A percentile compares a stretch with the other conserved stretches of the same genome.
Conservation (phyloP, 352 stramenopile genomes). For the Pythium guiyangense region DNA sequence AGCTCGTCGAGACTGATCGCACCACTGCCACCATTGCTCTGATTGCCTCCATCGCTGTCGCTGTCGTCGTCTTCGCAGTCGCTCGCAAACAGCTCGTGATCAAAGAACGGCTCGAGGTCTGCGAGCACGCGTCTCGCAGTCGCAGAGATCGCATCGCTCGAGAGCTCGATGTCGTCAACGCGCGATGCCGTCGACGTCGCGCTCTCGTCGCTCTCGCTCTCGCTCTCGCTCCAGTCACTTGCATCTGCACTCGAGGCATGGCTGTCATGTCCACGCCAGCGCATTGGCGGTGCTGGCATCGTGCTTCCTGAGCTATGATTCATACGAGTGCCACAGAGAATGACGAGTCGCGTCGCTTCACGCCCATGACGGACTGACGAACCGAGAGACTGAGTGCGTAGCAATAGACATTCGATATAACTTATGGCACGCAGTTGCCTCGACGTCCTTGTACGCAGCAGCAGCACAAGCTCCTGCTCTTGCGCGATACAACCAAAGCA, state of each 20-base stretch:
- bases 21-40: background rate
- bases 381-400: too few species aligned
- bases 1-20: slow-evolving; percentile 47
- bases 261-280: background rate
- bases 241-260: background rate
- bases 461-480: too few species aligned
- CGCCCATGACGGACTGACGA: too few species aligned
- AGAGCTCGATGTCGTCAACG: background rate
- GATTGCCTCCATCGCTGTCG: slow-evolving; percentile 5
- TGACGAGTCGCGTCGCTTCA: slow-evolving; percentile 1
- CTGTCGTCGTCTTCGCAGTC: background rate
- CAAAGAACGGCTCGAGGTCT: slow-evolving; percentile 47
- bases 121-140: slow-evolving; percentile 37
- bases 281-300: slow-evolving; percentile 1
- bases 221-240: background rate
- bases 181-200: background rate
- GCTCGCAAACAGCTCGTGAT: slow-evolving; percentile 13
- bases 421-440: background rate
- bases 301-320: background rate
- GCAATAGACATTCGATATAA: background rate
- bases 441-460: too few species aligned
- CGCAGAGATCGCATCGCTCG: slow-evolving; percentile 3
- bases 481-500: too few species aligned
- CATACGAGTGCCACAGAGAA: background rate
- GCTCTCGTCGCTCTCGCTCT: too few species aligned